Conservation (phyloP, 1,284 basidiomycete genomes). For the Serendipita sp. region DNA sequence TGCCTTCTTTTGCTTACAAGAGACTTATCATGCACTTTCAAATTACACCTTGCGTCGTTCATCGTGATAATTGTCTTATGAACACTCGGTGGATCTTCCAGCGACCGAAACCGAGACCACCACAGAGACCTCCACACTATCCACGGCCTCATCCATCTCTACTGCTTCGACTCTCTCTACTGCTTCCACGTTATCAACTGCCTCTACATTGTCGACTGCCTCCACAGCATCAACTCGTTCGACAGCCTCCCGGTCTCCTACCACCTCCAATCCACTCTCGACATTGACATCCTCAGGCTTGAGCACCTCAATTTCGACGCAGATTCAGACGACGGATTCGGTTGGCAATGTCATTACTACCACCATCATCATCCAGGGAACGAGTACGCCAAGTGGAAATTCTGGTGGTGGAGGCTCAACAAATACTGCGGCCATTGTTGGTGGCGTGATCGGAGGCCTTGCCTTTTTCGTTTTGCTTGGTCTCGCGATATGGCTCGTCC, state of each 20-base stretch:
- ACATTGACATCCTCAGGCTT: neutral
- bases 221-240: constrained; percentile 4
- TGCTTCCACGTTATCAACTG: neutral
- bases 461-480: neutral
- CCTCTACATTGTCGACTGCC: neutral
- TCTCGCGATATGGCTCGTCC: neutral
- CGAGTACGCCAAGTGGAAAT: neutral
- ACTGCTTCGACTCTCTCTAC: constrained; percentile 3
- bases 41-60: neutral
- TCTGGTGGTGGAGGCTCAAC: neutral
- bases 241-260: neutral
- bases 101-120: neutral
- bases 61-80: neutral
- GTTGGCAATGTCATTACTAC: neutral
- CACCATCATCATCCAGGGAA: neutral
- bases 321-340: neutral
- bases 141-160: neutral
- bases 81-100: neutral
- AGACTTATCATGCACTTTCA: no score
- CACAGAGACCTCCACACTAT: neutral
- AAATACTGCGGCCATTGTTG: neutral
- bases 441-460: neutral
- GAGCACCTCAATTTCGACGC: neutral
- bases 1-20: neutral
- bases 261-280: neutral